A percentile compares a stretch with the other conserved stretches of the same genome.
Evolutionary conservation across 78 protist species (phyloP).

Genomic region (Dictyostelium intermedium): DNA sequence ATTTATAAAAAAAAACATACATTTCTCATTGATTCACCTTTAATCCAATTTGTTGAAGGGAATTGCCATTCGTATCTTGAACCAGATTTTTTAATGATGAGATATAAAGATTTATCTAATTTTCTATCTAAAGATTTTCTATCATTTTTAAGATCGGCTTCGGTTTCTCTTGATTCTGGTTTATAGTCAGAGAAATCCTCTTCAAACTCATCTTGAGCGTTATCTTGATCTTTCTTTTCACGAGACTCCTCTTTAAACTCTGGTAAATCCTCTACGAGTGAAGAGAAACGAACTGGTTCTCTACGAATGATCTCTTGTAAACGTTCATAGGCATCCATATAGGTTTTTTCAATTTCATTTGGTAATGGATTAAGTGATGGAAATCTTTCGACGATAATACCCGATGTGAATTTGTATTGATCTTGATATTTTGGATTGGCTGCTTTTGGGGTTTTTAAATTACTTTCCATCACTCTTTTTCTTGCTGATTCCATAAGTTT

Average conservation of each 20-base stretch:
- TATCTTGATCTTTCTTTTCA: not conserved
- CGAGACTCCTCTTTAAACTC: slow-evolving; percentile 1
- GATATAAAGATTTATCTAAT: slow-evolving; percentile 59
- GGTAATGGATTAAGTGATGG: slow-evolving; percentile 60
- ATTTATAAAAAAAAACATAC: not conserved
- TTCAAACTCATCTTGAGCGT: slow-evolving; percentile 27
- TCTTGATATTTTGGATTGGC: not conserved
- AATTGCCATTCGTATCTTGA: slow-evolving; percentile 60
- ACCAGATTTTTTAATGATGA: slow-evolving; percentile 48
- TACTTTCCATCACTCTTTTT: not conserved
- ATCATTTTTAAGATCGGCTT: slow-evolving; percentile 19
- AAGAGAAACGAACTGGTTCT: slow-evolving; percentile 16
- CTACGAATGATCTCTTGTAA: slow-evolving; percentile 14
- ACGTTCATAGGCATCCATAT: not conserved
- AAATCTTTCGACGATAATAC: slow-evolving; percentile 64
- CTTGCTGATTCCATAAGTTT: not conserved
- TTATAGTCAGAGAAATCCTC: slow-evolving; percentile 41
- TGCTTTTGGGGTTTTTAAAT: not conserved
- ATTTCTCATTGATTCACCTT: slow-evolving; percentile 69
- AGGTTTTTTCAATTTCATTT: slow-evolving; percentile 46
- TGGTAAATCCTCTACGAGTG: slow-evolving; percentile 51
- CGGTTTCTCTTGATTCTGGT: slow-evolving; percentile 39
- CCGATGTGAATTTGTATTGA: not conserved
- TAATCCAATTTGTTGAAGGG: slow-evolving; percentile 62
- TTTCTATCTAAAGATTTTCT: slow-evolving; percentile 47